phyloP scores from a whole-genome alignment of 345 rosid genomes.

The Heritiera littoralis region DNA sequence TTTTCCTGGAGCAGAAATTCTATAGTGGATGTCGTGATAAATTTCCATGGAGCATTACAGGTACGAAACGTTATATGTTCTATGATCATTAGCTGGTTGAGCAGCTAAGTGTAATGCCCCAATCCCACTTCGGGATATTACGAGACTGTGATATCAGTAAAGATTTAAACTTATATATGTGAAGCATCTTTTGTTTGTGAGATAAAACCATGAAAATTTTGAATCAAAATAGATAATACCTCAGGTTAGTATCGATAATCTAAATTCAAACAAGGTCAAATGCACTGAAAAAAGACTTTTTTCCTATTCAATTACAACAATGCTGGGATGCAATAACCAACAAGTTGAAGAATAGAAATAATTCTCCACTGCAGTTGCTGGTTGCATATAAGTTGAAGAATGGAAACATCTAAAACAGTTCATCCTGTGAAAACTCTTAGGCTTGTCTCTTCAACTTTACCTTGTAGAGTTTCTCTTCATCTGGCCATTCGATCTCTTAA shows the following conservation, averaged over 20 bases:
- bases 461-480: constrained; percentile 25
- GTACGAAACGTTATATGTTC: neutral
- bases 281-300: neutral
- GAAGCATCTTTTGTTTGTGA: no score
- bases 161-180: no score
- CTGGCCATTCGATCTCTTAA: constrained; percentile 65
- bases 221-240: no score
- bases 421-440: neutral
- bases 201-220: no score
- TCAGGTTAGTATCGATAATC: neutral
- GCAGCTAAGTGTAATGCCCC: neutral
- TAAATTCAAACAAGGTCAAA: neutral
- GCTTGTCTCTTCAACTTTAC: constrained; percentile 21
- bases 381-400: constrained; percentile 15
- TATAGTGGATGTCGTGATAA: neutral
- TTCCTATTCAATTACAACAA: constrained; percentile 5
- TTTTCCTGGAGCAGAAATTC: neutral
- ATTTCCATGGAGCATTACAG: neutral
- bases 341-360: neutral
- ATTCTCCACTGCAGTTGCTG: constrained; percentile 17
- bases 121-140: no score
- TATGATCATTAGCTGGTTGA: neutral
- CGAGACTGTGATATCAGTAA: no score
- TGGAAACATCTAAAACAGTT: neutral
- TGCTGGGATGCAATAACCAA: constrained; percentile 3